phyloP scores from a whole-genome alignment of 495 filamentous ascomycete genomes.

The Penicillium samsonianum region DNA sequence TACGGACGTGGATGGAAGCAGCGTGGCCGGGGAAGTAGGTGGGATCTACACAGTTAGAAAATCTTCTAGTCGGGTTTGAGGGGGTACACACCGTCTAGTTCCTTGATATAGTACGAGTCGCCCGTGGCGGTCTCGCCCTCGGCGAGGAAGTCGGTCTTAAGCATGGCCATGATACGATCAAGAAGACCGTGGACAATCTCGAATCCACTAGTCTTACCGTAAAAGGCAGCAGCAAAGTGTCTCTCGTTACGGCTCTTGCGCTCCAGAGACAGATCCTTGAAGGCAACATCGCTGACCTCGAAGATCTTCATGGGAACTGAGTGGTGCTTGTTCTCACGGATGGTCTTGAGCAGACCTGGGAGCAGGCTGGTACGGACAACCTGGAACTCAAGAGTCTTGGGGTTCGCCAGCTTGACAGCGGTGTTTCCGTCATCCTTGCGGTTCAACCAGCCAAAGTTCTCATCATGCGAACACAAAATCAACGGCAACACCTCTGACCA shows the following conservation, averaged over 20 bases:
- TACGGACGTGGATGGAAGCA: slow-evolving; percentile 73
- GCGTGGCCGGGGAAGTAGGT: slow-evolving; percentile 92
- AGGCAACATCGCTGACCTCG: slow-evolving; percentile 86
- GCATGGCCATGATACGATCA: slow-evolving; percentile 90
- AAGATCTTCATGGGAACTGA: slow-evolving; percentile 89
- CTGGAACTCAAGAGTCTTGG: slow-evolving; percentile 95
- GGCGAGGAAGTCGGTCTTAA: slow-evolving; percentile 77
- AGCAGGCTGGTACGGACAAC: slow-evolving; percentile 88
- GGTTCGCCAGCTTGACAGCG: slow-evolving; percentile 88
- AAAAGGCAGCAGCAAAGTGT: slow-evolving; percentile 93
- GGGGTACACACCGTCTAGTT: slow-evolving; percentile 67
- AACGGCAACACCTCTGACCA: slow-evolving; percentile 97
- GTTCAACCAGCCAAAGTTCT: slow-evolving; percentile 97
- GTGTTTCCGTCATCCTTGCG: slow-evolving; percentile 83
- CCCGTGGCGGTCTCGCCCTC: slow-evolving; percentile 56
- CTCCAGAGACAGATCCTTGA: slow-evolving; percentile 79
- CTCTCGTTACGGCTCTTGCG: slow-evolving; percentile 87
- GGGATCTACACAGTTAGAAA: slow-evolving; percentile 53
- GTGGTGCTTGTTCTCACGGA: slow-evolving; percentile 92
- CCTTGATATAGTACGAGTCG: slow-evolving; percentile 89
- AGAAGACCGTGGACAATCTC: slow-evolving; percentile 94
- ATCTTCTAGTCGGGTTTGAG: background rate
- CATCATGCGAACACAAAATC: slow-evolving; percentile 95
- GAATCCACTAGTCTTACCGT: slow-evolving; percentile 93
- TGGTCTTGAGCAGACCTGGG: slow-evolving; percentile 90